Percentiles rank a stretch among this genome's conserved stretches.
Evolutionary conservation across 2,329 filamentous ascomycete genomes (phyloP).

Genomic region (Fusarium chaquense): DNA sequence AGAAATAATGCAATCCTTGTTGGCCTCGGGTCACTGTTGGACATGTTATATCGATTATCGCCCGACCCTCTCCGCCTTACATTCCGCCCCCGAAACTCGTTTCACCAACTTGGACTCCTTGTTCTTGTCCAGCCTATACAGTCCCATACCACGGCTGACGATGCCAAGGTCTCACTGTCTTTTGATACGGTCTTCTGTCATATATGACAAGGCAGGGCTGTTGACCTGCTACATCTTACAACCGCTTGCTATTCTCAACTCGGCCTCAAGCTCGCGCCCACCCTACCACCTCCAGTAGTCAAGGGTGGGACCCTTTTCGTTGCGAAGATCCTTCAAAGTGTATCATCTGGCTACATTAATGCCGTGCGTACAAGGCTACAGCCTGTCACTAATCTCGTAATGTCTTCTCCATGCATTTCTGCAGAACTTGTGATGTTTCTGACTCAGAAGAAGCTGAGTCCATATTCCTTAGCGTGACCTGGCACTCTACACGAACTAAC

Average conservation of each 20-base stretch:
- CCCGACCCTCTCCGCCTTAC: constrained; percentile 5
- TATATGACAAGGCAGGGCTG: constrained; percentile 10
- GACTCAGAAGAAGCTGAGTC: constrained; percentile 36
- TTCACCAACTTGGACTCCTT: neutral
- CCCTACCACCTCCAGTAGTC: constrained; percentile 27
- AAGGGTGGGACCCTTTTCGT: constrained; percentile 11
- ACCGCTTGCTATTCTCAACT: constrained; percentile 21
- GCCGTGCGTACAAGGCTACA: neutral
- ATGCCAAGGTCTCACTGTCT: constrained; percentile 16
- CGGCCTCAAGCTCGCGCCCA: constrained; percentile 39
- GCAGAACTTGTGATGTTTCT: constrained; percentile 27
- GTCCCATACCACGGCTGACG: neutral
- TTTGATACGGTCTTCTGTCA: constrained; percentile 11
- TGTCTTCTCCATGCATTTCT: constrained; percentile 28
- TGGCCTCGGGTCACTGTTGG: constrained; percentile 2
- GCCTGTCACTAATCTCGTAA: constrained; percentile 12
- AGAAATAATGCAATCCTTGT: constrained; percentile 14
- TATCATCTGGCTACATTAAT: constrained; percentile 11
- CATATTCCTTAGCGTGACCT: constrained; percentile 30
- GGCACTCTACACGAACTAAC: constrained; percentile 4
- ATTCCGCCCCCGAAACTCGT: constrained; percentile 1
- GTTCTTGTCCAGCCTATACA: constrained; percentile 1
- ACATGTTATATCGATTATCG: constrained; percentile 2
- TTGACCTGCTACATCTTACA: constrained; percentile 25
- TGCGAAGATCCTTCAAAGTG: constrained; percentile 11